Base-by-base conservation (phyloP, 768 basidiomycete species). In the Boletus tylopilopsis region DNA sequence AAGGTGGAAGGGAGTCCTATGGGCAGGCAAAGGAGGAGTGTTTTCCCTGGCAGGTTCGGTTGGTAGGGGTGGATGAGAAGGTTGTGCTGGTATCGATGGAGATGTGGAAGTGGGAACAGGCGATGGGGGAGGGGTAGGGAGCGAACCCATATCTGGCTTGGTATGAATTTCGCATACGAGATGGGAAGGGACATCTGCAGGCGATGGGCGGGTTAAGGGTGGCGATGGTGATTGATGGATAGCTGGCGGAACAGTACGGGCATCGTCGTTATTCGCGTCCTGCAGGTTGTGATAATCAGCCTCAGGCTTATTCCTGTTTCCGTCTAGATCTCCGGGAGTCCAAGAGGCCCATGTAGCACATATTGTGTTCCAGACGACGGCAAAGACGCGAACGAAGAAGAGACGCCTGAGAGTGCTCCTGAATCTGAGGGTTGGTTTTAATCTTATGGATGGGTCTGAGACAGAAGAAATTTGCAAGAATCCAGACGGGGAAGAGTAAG, bases 1-100 rank as follows among this genome's bases (percentile, higher is more conserved):
- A 27, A 82, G 75, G 59, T 86, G 86, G 55, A 95, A 87, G 4
- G 86, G 84, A 0, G 85, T 80, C 61, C 78, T 84, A 56, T 81
- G 79, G 9, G 66, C 48, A 16, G 68, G 56, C 21, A 74, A 63
- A n/a, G 72, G 68, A 47, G 84, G 80, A 1, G 82, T 80, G 5
- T 75, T 63, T 41, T 77, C 72, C 44, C 79, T 71, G 18, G 74
- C 69, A 36, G 64, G 34, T 52, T 56, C 44, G 42, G 57, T 25
- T 53, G 54, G 57, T 48, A 46, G 62, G 55, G 24, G 55, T 51
- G 44, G 50, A 12, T 45, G 52, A 11, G 52, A 51, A 42, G 47
- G 47, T 24, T n/a, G 50, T 22, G 27, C 45, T 19, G 55, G 36
- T 21, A 48, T 58, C 19, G 56, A 45, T 30, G 40, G 49, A 21